Base-by-base conservation (phyloP, 2,329 filamentous ascomycete species). In the Penicillium capsulatum region DNA sequence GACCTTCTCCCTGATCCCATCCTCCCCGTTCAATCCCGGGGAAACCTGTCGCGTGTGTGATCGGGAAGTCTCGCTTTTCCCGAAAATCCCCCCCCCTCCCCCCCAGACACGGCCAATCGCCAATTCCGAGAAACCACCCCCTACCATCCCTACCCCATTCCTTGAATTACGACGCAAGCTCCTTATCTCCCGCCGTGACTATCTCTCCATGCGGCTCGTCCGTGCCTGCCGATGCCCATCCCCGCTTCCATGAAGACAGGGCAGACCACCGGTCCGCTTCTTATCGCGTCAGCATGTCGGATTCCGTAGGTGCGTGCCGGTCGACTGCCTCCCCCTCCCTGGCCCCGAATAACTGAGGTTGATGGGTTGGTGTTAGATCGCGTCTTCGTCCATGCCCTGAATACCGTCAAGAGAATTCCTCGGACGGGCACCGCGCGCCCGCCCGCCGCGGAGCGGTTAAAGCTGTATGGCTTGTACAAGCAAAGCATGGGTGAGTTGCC, bases 371-470 rank as follows among this genome's bases (percentile, higher is more conserved):
- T 5, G n/a, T 5, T 48, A 97, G 92, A 98, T 72, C 85, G 92
- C 69, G 92, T 98, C 62, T 98, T 98, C 68, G 91, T 94, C 65
- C 91, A 98, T 79, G 92, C 92, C 51, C 84, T 98, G 67, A 96
- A 95, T 71, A 97, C 92, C 16, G 91, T 98, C 58, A 96, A 96
- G 69, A 94, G 94, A 69, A 94, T 98, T 55, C 86, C 86, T 55
- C 91, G 92, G 61, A 95, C 90, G 13, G 91, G 92, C 48, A 88
- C 88, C 36, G 81, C 87, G 48, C 84, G 92, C 47, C 92, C 92
- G 31, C 92, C 92, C 33, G 80, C 89, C 2, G 73, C 77, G 45
- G 90, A 94, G 60, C 84, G 92, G 42, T 75, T 98, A 54, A 85
- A 86, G 42, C 84, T 98, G 47, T 98, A 98, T 83, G 92, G 92